These are phyloP conservation scores for Pseudogymnoascus sp. DNA, from an alignment of 2,329 filamentous ascomycete genomes.

Conservation along the genomic window DNA sequence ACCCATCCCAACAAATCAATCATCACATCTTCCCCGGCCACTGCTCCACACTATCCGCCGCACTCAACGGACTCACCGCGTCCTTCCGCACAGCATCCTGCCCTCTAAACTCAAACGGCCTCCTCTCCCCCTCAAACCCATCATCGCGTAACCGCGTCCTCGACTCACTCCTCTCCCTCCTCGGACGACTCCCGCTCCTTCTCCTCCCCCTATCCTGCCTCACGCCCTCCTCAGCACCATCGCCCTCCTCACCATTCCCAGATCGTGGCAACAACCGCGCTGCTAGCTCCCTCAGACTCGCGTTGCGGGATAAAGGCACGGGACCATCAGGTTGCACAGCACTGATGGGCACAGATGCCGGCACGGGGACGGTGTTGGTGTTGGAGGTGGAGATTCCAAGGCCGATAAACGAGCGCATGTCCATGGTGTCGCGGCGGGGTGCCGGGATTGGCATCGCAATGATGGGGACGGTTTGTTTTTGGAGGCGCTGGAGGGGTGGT, in stretches of 20 bases:
- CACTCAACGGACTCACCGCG: neutral
- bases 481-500: neutral
- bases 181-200: slow-evolving; percentile 12
- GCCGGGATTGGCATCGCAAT: neutral
- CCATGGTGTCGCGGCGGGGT: neutral
- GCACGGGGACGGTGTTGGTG: neutral
- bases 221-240: neutral
- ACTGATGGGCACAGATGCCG: neutral
- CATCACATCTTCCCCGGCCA: neutral
- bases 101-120: slow-evolving; percentile 17
- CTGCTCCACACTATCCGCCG: neutral
- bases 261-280: slow-evolving; percentile 11
- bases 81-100: slow-evolving; percentile 12
- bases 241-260: slow-evolving; percentile 8
- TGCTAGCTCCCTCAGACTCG: neutral
- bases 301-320: neutral
- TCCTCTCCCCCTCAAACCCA: slow-evolving; percentile 15
- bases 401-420: slow-evolving; percentile 8
- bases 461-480: slow-evolving; percentile 3
- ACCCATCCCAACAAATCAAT: neutral
- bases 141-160: slow-evolving; percentile 13
- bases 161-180: slow-evolving; percentile 22
- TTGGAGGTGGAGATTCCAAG: neutral
- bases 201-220: slow-evolving; percentile 14
- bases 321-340: neutral